Percentiles rank a stretch among this genome's conserved stretches.
These are phyloP conservation scores for Corylus avellana DNA, from an alignment of 306 rosid genomes.

Conservation along the genomic window DNA sequence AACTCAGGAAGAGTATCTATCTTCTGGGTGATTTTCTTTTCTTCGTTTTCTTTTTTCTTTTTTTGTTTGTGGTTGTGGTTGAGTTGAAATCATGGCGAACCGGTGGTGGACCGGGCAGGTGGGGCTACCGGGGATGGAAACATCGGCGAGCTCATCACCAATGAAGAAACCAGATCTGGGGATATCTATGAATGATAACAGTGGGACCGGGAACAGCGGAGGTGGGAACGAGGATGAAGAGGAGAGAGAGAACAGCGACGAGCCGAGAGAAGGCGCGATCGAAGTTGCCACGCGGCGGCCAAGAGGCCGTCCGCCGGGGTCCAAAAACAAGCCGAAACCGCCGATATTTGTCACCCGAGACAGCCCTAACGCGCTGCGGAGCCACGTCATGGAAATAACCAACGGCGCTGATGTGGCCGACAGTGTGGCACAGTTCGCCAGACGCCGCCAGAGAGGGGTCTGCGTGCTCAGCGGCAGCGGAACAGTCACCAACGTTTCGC, in stretches of 20 bases:
- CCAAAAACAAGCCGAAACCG: slow-evolving; percentile 78
- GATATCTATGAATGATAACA: slow-evolving; percentile 54
- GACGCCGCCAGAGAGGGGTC: slow-evolving; percentile 71
- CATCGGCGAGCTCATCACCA: slow-evolving; percentile 35
- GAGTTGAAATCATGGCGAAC: slow-evolving; percentile 55
- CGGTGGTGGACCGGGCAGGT: slow-evolving; percentile 82
- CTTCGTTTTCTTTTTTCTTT: not conserved
- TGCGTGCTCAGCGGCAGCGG: slow-evolving; percentile 72
- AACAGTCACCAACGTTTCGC: slow-evolving; percentile 63
- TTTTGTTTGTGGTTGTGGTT: not conserved
- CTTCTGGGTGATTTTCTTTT: not conserved
- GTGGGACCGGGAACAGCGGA: not conserved
- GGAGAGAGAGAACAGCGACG: slow-evolving; percentile 66
- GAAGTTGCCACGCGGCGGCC: slow-evolving; percentile 61
- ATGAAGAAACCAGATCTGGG: slow-evolving; percentile 75
- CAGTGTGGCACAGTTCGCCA: slow-evolving; percentile 63
- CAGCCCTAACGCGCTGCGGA: slow-evolving; percentile 80
- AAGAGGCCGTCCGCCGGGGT: slow-evolving; percentile 71
- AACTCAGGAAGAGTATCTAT: not conserved
- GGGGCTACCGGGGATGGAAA: slow-evolving; percentile 52
- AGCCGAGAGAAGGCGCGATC: slow-evolving; percentile 69
- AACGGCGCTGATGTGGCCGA: slow-evolving; percentile 66
- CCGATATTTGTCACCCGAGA: slow-evolving; percentile 79
- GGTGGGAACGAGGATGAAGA: slow-evolving; percentile 48
- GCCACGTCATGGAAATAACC: slow-evolving; percentile 90